Percentiles rank a stretch among this genome's conserved stretches.
phyloP scores from a whole-genome alignment of 78 protist genomes.

The Anaeramoeba ignava region DNA sequence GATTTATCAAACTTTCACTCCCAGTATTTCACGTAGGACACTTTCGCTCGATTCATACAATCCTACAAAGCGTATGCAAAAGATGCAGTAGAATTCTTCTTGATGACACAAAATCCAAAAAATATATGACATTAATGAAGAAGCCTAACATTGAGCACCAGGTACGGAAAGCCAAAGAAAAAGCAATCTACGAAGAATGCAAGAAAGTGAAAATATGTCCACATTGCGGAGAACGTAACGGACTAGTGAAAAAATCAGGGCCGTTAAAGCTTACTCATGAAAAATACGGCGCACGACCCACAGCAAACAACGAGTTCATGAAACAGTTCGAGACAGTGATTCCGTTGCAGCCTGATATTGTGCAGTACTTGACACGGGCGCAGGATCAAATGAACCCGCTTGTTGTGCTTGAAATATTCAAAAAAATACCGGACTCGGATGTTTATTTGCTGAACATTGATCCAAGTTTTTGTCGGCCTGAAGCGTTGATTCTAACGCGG shows the following conservation, averaged over 20 bases:
- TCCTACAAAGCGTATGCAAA: conserved; percentile 78
- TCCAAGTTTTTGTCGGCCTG: conserved; percentile 61
- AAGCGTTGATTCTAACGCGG: conserved; percentile 44
- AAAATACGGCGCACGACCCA: conserved; percentile 13
- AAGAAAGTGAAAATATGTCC: conserved; percentile 55
- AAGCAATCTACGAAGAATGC: conserved; percentile 5
- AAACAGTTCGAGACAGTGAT: neutral
- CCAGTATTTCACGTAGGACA: conserved; percentile 96
- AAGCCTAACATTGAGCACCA: neutral
- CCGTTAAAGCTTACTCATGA: conserved; percentile 66
- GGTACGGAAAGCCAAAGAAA: neutral
- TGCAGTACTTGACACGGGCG: conserved; percentile 34
- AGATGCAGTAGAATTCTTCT: conserved; percentile 53
- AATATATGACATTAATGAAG: neutral
- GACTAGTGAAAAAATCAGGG: conserved; percentile 43
- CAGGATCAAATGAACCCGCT: conserved; percentile 73
- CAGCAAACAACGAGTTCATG: conserved; percentile 9
- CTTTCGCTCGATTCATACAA: conserved; percentile 45
- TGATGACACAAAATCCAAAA: conserved; percentile 4
- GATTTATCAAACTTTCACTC: conserved; percentile 62
- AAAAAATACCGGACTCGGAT: conserved; percentile 49
- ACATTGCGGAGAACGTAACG: conserved; percentile 67
- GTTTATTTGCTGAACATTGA: conserved; percentile 59
- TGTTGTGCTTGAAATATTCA: conserved; percentile 45
- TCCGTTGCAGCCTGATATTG: conserved; percentile 35